These are phyloP conservation scores for Gynandropsis gynandra DNA, from an alignment of 345 rosid species.

Conservation along the genomic window DNA sequence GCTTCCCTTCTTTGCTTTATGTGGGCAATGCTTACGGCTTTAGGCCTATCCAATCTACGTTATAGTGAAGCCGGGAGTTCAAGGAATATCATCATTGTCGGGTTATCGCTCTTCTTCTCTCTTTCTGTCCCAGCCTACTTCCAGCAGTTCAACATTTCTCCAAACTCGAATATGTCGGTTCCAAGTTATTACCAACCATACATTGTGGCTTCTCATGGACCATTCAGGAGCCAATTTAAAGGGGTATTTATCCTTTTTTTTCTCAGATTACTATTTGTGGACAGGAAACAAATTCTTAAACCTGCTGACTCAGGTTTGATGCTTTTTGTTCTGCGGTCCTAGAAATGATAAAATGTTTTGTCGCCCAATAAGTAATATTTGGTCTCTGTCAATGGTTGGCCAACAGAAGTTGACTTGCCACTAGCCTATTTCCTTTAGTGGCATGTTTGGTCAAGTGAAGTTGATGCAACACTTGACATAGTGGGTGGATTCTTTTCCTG, in stretches of 20 bases:
- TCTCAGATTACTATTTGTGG: background rate
- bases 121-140: conserved; percentile 91
- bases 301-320: no score
- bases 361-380: no score
- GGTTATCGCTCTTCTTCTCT: conserved; percentile 77
- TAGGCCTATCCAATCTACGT: conserved; percentile 88
- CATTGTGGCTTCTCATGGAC: conserved; percentile 84
- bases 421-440: no score
- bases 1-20: conserved; percentile 96
- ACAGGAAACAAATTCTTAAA: no score
- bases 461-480: no score
- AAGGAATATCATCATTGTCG: conserved; percentile 83
- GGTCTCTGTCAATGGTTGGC: no score
- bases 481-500: no score
- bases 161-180: conserved; percentile 64
- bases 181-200: conserved; percentile 90
- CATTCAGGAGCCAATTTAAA: conserved; percentile 54
- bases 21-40: conserved; percentile 97
- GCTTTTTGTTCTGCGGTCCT: no score
- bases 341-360: no score
- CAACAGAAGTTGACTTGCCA: no score
- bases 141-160: conserved; percentile 81
- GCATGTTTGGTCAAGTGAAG: no score
- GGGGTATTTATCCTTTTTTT: conserved; percentile 48
- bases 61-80: conserved; percentile 99